Percentiles rank a stretch among this genome's conserved stretches.
These are phyloP conservation scores for Cryptococcus jaspeensis DNA, from an alignment of 1,284 basidiomycete species.

Conservation along the genomic window DNA sequence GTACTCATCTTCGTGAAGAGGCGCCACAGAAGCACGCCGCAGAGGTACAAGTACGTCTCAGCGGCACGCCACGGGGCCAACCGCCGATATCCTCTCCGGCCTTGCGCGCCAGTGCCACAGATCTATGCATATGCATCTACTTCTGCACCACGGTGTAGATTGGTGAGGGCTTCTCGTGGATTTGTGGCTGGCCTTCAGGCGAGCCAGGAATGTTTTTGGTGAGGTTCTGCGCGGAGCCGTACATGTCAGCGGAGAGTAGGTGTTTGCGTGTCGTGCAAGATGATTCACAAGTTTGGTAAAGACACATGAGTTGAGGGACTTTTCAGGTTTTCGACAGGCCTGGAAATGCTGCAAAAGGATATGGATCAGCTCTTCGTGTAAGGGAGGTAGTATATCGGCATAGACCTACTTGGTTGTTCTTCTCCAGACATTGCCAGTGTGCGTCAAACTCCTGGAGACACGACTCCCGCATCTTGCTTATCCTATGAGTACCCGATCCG, in stretches of 20 bases:
- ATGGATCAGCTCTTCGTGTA: slow-evolving; percentile 4
- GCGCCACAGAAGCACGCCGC: no score
- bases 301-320: slow-evolving; percentile 88
- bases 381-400: no score
- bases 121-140: slow-evolving; percentile 47
- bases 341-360: slow-evolving; percentile 71
- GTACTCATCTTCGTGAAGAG: no score
- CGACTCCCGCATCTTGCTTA: slow-evolving; percentile 88
- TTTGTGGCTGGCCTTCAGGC: slow-evolving; percentile 76
- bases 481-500: slow-evolving; percentile 56
- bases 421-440: slow-evolving; percentile 94
- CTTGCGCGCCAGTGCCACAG: no score
- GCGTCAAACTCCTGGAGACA: slow-evolving; percentile 85
- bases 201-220: slow-evolving; percentile 90
- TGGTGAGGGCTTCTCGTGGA: slow-evolving; percentile 87
- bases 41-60: no score
- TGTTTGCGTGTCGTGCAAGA: slow-evolving; percentile 70
- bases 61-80: no score
- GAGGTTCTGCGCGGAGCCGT: slow-evolving; percentile 63
- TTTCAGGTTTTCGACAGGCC: slow-evolving; percentile 86
- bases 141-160: slow-evolving; percentile 75
- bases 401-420: slow-evolving; percentile 84
- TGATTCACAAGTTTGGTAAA: slow-evolving; percentile 81
- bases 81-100: no score
- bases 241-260: not conserved